phyloP scores from a whole-genome alignment of 257 asterid genomes.

The Solanum peruvianum region DNA sequence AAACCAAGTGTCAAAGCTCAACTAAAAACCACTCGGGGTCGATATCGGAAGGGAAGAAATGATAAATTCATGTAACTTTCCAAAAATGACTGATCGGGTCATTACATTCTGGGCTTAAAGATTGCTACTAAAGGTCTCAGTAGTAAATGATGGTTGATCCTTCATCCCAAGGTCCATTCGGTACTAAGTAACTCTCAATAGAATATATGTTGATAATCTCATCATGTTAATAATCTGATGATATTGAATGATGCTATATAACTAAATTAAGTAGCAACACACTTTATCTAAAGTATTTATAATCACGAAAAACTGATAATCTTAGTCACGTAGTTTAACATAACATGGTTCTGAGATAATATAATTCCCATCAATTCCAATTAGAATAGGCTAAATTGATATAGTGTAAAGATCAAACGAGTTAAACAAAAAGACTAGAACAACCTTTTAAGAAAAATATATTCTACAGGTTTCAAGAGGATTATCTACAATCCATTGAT shows the following conservation, averaged over 20 bases:
- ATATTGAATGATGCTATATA: not conserved
- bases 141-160: not conserved
- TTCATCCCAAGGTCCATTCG: not conserved
- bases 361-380: too few species aligned
- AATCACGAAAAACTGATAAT: too few species aligned
- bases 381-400: not conserved
- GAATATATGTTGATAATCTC: not conserved
- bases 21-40: too few species aligned
- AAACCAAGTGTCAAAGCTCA: too few species aligned
- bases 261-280: not conserved
- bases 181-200: not conserved
- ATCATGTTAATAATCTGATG: not conserved
- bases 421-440: not conserved
- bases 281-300: too few species aligned
- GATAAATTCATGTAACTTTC: too few species aligned
- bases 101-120: too few species aligned
- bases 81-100: too few species aligned
- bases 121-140: too few species aligned
- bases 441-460: not conserved
- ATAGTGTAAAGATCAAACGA: too few species aligned
- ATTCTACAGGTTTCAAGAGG: not conserved
- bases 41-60: too few species aligned
- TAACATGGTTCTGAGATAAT: too few species aligned
- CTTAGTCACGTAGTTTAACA: not conserved
- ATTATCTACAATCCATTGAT: not conserved